Evolutionary conservation across 2,329 filamentous ascomycete species (phyloP).

Genomic region (Chaetomiaceae sp.): DNA sequence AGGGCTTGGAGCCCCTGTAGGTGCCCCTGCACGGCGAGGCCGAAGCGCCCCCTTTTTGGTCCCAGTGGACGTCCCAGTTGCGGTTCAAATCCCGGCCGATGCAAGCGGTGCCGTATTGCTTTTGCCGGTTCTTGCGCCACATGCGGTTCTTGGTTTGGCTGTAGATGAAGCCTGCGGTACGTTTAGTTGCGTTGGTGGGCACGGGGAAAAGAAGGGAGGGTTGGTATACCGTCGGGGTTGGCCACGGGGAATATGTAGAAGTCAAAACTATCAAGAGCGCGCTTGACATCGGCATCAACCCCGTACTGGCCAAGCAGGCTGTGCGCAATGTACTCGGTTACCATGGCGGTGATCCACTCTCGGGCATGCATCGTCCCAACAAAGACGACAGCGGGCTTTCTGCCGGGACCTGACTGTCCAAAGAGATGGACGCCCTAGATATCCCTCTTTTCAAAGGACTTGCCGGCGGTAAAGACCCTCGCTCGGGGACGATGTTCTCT

Average conservation of each 20-base stretch:
- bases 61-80: constrained; percentile 57
- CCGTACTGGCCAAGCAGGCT: constrained; percentile 45
- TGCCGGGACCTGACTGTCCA: constrained; percentile 41
- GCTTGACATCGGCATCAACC: constrained; percentile 35
- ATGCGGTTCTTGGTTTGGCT: constrained; percentile 53
- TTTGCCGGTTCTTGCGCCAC: constrained; percentile 59
- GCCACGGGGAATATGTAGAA: constrained; percentile 62
- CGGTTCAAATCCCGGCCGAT: constrained; percentile 54
- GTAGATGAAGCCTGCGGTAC: constrained; percentile 50
- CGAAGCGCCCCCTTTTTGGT: constrained; percentile 45
- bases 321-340: constrained; percentile 50
- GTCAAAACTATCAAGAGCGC: constrained; percentile 58
- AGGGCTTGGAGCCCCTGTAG: constrained; percentile 41
- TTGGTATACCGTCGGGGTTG: constrained; percentile 51
- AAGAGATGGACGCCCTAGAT: constrained; percentile 62
- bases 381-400: constrained; percentile 50
- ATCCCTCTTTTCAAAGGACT: constrained; percentile 42
- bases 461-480: constrained; percentile 46
- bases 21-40: constrained; percentile 48
- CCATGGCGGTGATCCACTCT: constrained; percentile 57
- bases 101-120: constrained; percentile 36
- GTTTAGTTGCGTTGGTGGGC: neutral
- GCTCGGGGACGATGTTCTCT: constrained; percentile 41
- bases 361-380: constrained; percentile 57
- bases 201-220: neutral